These are phyloP conservation scores for Epichloe hybrida DNA, from an alignment of 2,329 filamentous ascomycete genomes.

Conservation along the genomic window DNA sequence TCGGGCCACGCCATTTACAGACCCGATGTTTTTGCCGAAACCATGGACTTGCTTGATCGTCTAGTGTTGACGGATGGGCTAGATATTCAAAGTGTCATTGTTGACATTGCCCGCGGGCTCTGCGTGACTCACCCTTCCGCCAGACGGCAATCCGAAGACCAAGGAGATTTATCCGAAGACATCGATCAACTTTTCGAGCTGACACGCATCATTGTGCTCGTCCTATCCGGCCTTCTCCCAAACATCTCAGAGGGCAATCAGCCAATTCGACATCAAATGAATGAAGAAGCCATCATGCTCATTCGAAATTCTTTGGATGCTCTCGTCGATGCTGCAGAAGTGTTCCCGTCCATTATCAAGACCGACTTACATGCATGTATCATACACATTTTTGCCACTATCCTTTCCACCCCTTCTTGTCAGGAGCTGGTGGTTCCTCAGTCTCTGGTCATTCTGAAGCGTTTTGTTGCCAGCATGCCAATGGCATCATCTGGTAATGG, in stretches of 20 bases:
- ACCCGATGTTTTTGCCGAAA: conserved; percentile 90
- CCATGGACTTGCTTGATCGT: conserved; percentile 88
- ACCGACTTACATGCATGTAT: conserved; percentile 94
- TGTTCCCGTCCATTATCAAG: conserved; percentile 93
- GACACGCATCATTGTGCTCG: conserved; percentile 88
- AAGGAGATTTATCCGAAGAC: conserved; percentile 80
- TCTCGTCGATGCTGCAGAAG: conserved; percentile 84
- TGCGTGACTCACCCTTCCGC: conserved; percentile 88
- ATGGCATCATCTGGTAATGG: conserved; percentile 25
- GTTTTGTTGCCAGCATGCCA: conserved; percentile 70
- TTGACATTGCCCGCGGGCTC: conserved; percentile 85
- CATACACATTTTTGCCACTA: conserved; percentile 89
- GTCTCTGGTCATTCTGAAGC: conserved; percentile 78
- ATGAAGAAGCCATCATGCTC: conserved; percentile 73
- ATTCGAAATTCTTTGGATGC: conserved; percentile 72
- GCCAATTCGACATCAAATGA: conserved; percentile 60
- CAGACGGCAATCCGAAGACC: conserved; percentile 38
- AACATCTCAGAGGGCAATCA: conserved; percentile 58
- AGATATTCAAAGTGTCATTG: conserved; percentile 80
- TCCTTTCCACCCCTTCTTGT: conserved; percentile 70
- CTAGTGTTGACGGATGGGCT: conserved; percentile 83
- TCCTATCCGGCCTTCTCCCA: conserved; percentile 75
- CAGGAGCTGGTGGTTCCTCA: conserved; percentile 83
- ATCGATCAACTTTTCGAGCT: conserved; percentile 97
- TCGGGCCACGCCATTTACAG: conserved; percentile 95